Percentiles rank a stretch among this genome's conserved stretches.
Conservation (phyloP, 2,329 filamentous ascomycete genomes). For the Hypoxylon sp. region DNA sequence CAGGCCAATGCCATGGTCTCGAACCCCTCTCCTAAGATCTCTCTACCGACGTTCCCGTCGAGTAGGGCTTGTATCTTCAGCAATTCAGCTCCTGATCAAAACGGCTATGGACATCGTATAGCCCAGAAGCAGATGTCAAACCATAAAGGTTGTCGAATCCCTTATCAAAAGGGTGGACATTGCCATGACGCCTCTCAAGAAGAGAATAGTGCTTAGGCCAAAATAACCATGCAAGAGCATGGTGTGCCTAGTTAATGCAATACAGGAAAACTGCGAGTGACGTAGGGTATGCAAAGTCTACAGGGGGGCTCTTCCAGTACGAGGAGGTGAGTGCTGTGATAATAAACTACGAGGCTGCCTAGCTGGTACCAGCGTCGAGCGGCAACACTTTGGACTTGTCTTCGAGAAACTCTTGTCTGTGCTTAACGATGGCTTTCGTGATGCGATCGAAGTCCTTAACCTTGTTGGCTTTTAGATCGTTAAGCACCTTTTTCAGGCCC, state of each 20-base stretch:
- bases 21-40: slow-evolving; percentile 23
- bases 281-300: slow-evolving; percentile 43
- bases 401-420: slow-evolving; percentile 73
- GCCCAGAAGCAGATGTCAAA: slow-evolving; percentile 39
- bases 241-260: slow-evolving; percentile 29
- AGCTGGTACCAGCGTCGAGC: slow-evolving; percentile 62
- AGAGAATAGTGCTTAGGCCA: slow-evolving; percentile 30
- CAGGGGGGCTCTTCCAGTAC: slow-evolving; percentile 35
- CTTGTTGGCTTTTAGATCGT: slow-evolving; percentile 69
- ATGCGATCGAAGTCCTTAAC: slow-evolving; percentile 76
- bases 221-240: slow-evolving; percentile 32
- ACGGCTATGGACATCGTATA: slow-evolving; percentile 41
- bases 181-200: slow-evolving; percentile 27
- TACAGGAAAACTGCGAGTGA: slow-evolving; percentile 25
- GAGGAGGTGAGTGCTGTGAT: slow-evolving; percentile 34
- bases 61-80: slow-evolving; percentile 30
- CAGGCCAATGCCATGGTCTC: slow-evolving; percentile 4
- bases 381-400: slow-evolving; percentile 74
- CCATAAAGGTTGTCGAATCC: slow-evolving; percentile 28
- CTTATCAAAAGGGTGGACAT: slow-evolving; percentile 28
- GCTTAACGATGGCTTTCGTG: slow-evolving; percentile 75
- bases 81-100: slow-evolving; percentile 27
- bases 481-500: slow-evolving; percentile 72
- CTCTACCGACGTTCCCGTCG: slow-evolving; percentile 30
- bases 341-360: slow-evolving; percentile 51